Base-by-base conservation (phyloP, 1,284 basidiomycete species). In the Malassezia pachydermatis region DNA sequence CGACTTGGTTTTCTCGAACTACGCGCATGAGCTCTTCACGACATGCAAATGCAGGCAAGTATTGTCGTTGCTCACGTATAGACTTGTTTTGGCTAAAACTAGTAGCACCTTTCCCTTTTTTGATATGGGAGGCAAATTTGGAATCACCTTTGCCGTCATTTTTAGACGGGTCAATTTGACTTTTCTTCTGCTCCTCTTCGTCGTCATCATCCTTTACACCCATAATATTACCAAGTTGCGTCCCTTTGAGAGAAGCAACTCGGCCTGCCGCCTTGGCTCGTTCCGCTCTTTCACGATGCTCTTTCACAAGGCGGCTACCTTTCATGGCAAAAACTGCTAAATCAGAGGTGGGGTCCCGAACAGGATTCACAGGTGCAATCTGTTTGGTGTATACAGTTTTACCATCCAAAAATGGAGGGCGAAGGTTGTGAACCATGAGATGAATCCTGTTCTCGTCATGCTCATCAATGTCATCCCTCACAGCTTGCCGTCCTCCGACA, bases 331-430 rank as follows among this genome's bases (percentile, higher is more conserved):
- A 99, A 8, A 88, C 72, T 6, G 94, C 94, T 80, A 99, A 80
- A 70, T 99, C 94, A 54, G 85, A 88, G 0, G 90, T 88, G 5
- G 80, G 78, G 71, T 99, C 94, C 36, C 85, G 82, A 57, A 98
- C 87, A 1, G 94, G 94, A 64, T 95, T 95, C 73, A 98, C 86
- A 0, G 94, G 90, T 42, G 95, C 92, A 14, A 98, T 78, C 70
- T 98, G 94, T 70, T 86, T 90, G 2, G 94, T 99, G 72, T 86
- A 99, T 0, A 95, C 86, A 0, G 87, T 90, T 19, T 86, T 84
- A 0, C 94, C 94, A 63, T 98, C 92, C 48, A 99, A 78, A 77
- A 98, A 99, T 0, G 94, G 94, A 0, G 94, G 94, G 62, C 94
- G 94, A 45, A 98, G 80, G 70, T 96, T 86, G 64, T 98, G 94